Conservation (phyloP, 192 early-diverging fungal genomes). For the Phlyctochytrium bullatum region DNA sequence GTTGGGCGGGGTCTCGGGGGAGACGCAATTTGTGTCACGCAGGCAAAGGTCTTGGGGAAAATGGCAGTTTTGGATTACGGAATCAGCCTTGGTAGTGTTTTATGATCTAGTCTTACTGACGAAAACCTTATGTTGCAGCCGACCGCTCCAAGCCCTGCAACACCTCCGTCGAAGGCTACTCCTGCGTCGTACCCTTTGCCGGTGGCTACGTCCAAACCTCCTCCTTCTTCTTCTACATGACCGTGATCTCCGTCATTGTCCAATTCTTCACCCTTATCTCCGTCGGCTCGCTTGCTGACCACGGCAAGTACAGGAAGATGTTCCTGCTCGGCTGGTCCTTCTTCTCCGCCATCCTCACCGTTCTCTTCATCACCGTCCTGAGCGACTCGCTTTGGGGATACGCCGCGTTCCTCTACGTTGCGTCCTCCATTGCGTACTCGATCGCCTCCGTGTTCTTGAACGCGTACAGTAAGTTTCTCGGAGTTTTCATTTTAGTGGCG, state of each 20-base stretch:
- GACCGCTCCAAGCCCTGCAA: slow-evolving; percentile 30
- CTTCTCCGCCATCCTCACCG: slow-evolving; percentile 6
- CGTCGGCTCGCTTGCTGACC: slow-evolving; percentile 37
- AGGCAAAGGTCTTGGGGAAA: too few relatives aligned
- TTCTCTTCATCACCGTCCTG: slow-evolving; percentile 7
- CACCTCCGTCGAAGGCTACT: slow-evolving; percentile 14
- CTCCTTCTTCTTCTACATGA: slow-evolving; percentile 32
- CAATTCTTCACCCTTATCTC: slow-evolving; percentile 32
- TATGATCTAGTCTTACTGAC: too few relatives aligned
- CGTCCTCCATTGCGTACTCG: slow-evolving; percentile 14
- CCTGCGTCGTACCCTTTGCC: slow-evolving; percentile 23
- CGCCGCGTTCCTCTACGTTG: slow-evolving; percentile 11
- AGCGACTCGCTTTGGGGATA: neutral
- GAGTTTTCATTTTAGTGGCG: neutral
- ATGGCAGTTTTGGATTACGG: too few relatives aligned
- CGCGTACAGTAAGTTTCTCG: slow-evolving; percentile 8
- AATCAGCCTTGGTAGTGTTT: too few relatives aligned
- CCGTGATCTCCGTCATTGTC: slow-evolving; percentile 20
- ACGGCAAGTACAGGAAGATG: slow-evolving; percentile 30
- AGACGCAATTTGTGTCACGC: too few relatives aligned
- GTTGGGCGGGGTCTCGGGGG: too few relatives aligned
- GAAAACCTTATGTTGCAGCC: neutral
- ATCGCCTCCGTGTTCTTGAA: slow-evolving; percentile 26
- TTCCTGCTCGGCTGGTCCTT: slow-evolving; percentile 23
- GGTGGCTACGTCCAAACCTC: slow-evolving; percentile 24